Base-by-base conservation (phyloP, 1,139 yeast genomes). In the Yamadazyma siamensis region DNA sequence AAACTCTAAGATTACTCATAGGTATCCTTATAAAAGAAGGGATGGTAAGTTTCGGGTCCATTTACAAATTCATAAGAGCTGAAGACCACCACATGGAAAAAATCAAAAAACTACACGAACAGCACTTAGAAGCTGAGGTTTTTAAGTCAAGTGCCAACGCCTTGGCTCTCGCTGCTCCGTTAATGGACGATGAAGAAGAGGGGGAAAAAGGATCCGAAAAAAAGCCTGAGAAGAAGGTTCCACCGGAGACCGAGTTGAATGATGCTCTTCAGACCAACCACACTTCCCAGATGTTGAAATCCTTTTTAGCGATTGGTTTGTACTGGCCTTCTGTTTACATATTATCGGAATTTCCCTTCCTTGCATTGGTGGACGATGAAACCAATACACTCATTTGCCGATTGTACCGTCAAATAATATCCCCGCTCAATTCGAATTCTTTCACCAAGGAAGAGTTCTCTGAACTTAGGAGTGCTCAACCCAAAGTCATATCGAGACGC, bases 111-210 rank as follows among this genome's bases (percentile, higher is more conserved):
- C 54, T 56, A 4, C 74, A 76, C 52, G 67, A 74, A 22, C 63
- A 64, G 16, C 65, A 71, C 14, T 52, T 83, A 43, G 79, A 80
- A n/a, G 76, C 76, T 11, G 72, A 78, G 34, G 79, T 83, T 0
- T 66, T 71, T 44, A 65, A 69, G 39, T 83, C 94, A 0, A 74
- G 77, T 15, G 83, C 87, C 0, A 84, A 83, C 39, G 95, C 95
- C 0, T 60, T 89, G 32, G 94, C 96, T 0, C 55, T 87, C 44
- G 95, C 96, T 3, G 94, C 94, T 5, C 95, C 96, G 1, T 61
- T 89, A 28, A 67, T 71, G 5, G 81, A 79, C 29, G 94, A 81
- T 14, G 82, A 75, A 12, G 83, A 71, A 5, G 76, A 68, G 6
- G 40, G 15, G 4, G n/a, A 33, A 3, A 33, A 25, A 8, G 10